Evolutionary conservation across 306 rosid genomes (phyloP).

Genomic region (Castanospermum australe): DNA sequence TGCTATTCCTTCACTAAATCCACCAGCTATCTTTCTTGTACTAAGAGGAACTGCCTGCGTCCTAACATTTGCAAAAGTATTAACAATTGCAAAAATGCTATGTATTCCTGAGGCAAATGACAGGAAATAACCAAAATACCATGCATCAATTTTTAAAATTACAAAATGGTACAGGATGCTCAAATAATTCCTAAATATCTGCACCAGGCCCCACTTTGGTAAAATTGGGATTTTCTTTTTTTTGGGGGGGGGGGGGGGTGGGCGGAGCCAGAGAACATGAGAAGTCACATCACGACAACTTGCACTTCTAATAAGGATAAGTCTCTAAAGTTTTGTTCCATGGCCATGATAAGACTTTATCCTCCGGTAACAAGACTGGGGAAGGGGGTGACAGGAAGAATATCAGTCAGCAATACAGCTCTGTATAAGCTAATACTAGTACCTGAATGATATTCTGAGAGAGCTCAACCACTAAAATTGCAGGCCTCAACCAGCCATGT

Average conservation of each 20-base stretch:
- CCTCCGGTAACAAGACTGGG: not conserved
- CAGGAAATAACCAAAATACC: not conserved
- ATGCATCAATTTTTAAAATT: not conserved
- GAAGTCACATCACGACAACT: not conserved
- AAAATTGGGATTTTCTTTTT: too few relatives aligned
- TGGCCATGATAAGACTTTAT: not conserved
- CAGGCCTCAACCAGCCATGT: slow-evolving; percentile 78
- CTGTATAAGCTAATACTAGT: not conserved
- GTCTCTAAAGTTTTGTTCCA: not conserved
- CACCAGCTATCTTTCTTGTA: slow-evolving; percentile 6
- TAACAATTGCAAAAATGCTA: too few relatives aligned
- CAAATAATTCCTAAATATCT: not conserved
- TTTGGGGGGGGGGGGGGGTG: too few relatives aligned
- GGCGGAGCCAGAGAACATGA: not conserved
- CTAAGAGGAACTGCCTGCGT: slow-evolving; percentile 8
- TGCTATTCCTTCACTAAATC: slow-evolving; percentile 7
- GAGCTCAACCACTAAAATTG: slow-evolving; percentile 62
- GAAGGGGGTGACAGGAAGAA: not conserved
- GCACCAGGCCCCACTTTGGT: not conserved
- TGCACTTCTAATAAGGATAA: not conserved
- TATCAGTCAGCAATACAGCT: not conserved
- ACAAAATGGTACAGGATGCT: not conserved
- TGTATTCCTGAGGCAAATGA: not conserved
- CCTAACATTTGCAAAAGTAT: not conserved
- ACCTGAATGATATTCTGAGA: slow-evolving; percentile 78